Conservation (phyloP, 2,329 filamentous ascomycete species). For the Stachybotrys chartarum region DNA sequence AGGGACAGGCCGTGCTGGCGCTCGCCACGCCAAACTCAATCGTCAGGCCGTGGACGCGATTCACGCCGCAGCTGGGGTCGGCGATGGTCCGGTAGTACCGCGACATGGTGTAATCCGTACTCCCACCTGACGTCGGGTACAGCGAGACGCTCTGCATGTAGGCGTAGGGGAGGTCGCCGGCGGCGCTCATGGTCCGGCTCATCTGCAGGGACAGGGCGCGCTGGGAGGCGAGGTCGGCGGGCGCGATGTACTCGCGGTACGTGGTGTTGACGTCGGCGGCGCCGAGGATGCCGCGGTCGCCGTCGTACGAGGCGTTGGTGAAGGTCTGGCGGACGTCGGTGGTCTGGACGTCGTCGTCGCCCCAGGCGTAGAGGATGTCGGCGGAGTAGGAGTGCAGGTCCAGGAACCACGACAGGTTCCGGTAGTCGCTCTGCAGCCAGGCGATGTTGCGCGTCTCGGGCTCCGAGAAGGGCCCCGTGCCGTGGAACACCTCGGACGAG, state of each 20-base stretch:
- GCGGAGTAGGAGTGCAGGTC: constrained; percentile 50
- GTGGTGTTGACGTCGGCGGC: constrained; percentile 20
- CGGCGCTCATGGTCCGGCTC: constrained; percentile 28
- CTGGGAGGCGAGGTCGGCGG: constrained; percentile 27
- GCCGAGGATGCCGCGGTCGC: constrained; percentile 38
- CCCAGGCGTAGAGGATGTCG: constrained; percentile 48
- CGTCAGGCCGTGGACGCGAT: constrained; percentile 33
- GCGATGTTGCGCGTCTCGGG: constrained; percentile 48
- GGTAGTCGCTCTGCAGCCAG: constrained; percentile 42
- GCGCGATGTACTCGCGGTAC: constrained; percentile 39
- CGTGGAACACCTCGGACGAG: constrained; percentile 40
- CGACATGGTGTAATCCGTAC: constrained; percentile 39
- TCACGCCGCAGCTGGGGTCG: constrained; percentile 16
- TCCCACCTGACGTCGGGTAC: constrained; percentile 38
- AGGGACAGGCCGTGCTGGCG: constrained; percentile 22
- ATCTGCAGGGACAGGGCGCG: constrained; percentile 24
- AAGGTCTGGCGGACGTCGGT: constrained; percentile 41
- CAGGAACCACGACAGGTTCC: constrained; percentile 47
- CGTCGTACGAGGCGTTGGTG: constrained; percentile 42
- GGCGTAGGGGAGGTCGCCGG: constrained; percentile 27
- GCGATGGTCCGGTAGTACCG: constrained; percentile 27
- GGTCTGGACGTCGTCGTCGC: constrained; percentile 45
- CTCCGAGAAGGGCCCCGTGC: constrained; percentile 44
- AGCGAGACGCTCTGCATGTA: constrained; percentile 31
- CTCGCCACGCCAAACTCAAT: constrained; percentile 37